phyloP scores from a whole-genome alignment of 179 eudicot species.

The Drosera spatulata region DNA sequence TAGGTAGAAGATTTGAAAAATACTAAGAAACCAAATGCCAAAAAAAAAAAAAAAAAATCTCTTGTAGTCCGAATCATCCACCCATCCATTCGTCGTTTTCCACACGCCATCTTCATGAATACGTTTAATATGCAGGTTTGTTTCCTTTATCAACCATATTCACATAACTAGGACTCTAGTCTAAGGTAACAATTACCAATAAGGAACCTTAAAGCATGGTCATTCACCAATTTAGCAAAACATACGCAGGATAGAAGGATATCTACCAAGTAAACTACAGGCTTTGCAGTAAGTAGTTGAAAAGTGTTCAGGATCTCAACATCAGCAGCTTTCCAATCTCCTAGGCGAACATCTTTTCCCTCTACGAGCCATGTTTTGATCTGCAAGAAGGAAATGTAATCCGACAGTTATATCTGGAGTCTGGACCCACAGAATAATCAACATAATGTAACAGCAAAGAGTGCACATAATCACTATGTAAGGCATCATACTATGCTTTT shows the following conservation, averaged over 20 bases:
- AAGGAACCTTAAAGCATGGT: neutral
- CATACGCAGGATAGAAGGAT: neutral
- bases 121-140: no score
- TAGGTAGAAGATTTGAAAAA: no score
- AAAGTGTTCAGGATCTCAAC: slow-evolving; percentile 87
- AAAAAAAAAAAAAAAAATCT: no score
- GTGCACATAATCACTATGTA: no score
- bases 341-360: slow-evolving; percentile 85
- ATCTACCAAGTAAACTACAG: slow-evolving; percentile 91
- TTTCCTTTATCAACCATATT: no score
- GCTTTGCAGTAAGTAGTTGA: slow-evolving; percentile 92
- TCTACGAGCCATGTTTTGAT: slow-evolving; percentile 68
- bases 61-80: no score
- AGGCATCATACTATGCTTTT: no score
- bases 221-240: neutral
- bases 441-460: no score
- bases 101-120: no score
- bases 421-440: no score
- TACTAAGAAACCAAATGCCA: no score
- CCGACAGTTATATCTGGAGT: neutral
- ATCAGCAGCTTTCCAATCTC: slow-evolving; percentile 98
- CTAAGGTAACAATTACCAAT: neutral
- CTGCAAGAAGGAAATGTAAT: slow-evolving; percentile 22
- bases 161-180: neutral
- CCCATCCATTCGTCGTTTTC: no score